phyloP scores from a whole-genome alignment of 495 filamentous ascomycete species.

The Hyaloscypha hepaticicola region DNA sequence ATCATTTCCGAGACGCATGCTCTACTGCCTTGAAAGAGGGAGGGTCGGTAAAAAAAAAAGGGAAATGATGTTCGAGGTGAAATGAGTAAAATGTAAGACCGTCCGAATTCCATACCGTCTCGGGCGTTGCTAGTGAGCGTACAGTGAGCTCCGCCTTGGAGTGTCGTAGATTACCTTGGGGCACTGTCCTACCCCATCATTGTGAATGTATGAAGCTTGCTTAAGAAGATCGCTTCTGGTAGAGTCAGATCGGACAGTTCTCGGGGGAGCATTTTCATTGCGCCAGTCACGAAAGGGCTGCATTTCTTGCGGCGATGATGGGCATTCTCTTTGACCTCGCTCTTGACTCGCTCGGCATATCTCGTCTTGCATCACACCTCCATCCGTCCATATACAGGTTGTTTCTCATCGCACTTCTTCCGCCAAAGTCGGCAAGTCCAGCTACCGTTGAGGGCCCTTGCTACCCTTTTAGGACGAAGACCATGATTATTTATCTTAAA shows the following conservation, averaged over 20 bases:
- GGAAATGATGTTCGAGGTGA: slow-evolving; percentile 54
- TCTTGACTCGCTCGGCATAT: slow-evolving; percentile 49
- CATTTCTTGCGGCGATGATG: slow-evolving; percentile 37
- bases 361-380: slow-evolving; percentile 45
- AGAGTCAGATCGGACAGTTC: slow-evolving; percentile 23
- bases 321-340: slow-evolving; percentile 49
- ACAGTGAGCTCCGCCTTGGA: slow-evolving; percentile 22
- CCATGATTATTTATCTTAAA: too few species aligned
- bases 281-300: slow-evolving; percentile 11
- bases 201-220: slow-evolving; percentile 16
- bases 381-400: slow-evolving; percentile 57
- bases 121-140: slow-evolving; percentile 18
- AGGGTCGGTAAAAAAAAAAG: slow-evolving; percentile 53
- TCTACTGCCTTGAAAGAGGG: slow-evolving; percentile 45
- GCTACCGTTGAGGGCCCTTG: slow-evolving; percentile 47
- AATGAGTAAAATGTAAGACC: slow-evolving; percentile 34
- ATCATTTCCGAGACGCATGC: slow-evolving; percentile 55
- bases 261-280: slow-evolving; percentile 9
- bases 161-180: slow-evolving; percentile 18
- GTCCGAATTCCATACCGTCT: slow-evolving; percentile 28
- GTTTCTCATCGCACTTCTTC: slow-evolving; percentile 54
- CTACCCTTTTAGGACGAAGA: slow-evolving; percentile 25
- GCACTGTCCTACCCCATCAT: slow-evolving; percentile 19
- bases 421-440: slow-evolving; percentile 58
- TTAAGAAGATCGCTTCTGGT: slow-evolving; percentile 20